Conservation (phyloP, 495 filamentous ascomycete genomes). For the Penicillium salamii region DNA sequence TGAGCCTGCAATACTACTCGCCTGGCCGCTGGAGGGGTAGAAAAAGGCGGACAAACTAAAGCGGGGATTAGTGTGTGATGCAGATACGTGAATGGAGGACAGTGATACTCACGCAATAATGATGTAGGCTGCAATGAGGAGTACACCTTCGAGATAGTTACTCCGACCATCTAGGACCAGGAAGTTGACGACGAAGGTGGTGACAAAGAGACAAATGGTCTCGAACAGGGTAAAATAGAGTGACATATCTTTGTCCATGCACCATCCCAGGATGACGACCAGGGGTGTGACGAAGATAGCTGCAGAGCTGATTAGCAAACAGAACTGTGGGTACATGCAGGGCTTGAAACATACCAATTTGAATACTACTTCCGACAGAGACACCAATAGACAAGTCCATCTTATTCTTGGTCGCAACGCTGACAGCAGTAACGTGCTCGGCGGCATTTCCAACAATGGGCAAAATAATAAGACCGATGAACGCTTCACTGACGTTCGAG, state of each 20-base stretch:
- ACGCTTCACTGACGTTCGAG: slow-evolving; percentile 67
- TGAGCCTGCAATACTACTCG: slow-evolving; percentile 28
- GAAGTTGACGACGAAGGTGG: slow-evolving; percentile 86
- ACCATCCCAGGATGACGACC: slow-evolving; percentile 87
- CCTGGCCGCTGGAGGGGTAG: slow-evolving; percentile 25
- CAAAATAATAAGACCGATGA: slow-evolving; percentile 84
- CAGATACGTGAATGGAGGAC: no score
- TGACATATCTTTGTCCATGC: slow-evolving; percentile 75
- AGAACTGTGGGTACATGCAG: background rate
- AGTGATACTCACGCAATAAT: slow-evolving; percentile 45
- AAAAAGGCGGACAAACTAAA: slow-evolving; percentile 37
- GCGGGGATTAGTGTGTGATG: slow-evolving; percentile 4
- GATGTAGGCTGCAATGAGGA: slow-evolving; percentile 80
- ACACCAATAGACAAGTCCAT: slow-evolving; percentile 94
- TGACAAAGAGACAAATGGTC: slow-evolving; percentile 81
- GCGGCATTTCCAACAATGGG: slow-evolving; percentile 92
- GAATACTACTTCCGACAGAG: slow-evolving; percentile 83
- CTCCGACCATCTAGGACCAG: slow-evolving; percentile 81
- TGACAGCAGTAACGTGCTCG: slow-evolving; percentile 87
- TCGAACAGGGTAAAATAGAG: slow-evolving; percentile 92
- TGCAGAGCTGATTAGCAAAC: slow-evolving; percentile 34
- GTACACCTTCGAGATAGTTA: slow-evolving; percentile 84
- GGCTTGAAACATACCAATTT: slow-evolving; percentile 42
- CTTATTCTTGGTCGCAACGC: slow-evolving; percentile 89
- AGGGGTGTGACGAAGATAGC: slow-evolving; percentile 88